Conservation (phyloP, 2,329 filamentous ascomycete species). For the Penicillium vulpinum region DNA sequence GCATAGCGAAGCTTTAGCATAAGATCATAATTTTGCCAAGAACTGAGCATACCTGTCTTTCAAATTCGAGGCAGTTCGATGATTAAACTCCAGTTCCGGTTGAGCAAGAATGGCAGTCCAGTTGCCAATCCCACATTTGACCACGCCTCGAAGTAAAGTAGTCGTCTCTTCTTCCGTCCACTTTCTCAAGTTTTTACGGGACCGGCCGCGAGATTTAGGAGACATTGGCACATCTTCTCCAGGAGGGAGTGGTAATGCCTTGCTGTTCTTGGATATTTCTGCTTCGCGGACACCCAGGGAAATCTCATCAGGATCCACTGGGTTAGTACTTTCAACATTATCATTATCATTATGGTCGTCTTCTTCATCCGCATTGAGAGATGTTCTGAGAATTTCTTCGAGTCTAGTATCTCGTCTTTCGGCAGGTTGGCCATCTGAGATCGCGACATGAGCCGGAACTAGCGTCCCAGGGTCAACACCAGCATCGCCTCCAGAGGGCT, state of each 20-base stretch:
- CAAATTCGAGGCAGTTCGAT: constrained; percentile 61
- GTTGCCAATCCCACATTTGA: constrained; percentile 62
- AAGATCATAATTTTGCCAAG: constrained; percentile 2
- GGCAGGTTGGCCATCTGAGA: constrained; percentile 23
- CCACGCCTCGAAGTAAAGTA: constrained; percentile 58
- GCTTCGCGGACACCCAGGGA: constrained; percentile 10
- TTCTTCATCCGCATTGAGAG: constrained; percentile 21
- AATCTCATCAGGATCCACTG: constrained; percentile 5
- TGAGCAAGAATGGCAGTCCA: constrained; percentile 64
- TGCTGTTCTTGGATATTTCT: constrained; percentile 1
- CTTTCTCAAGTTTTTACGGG: constrained; percentile 51
- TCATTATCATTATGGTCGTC: constrained; percentile 18
- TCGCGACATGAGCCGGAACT: constrained; percentile 14
- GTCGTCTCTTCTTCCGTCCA: constrained; percentile 65
- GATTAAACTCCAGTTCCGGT: constrained; percentile 57
- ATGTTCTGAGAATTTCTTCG: constrained; percentile 37
- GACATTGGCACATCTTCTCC: constrained; percentile 29
- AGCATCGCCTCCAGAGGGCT: constrained; percentile 32
- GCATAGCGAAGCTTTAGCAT: constrained; percentile 22
- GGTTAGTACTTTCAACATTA: constrained; percentile 10
- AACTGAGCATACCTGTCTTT: constrained; percentile 55
- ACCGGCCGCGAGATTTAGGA: constrained; percentile 39
- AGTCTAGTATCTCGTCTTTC: constrained; percentile 38
- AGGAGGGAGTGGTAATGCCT: constrained; percentile 4
- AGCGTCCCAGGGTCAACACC: constrained; percentile 24